phyloP scores from a whole-genome alignment of 805 yeast species.

The Hanseniaspora thailandica region DNA sequence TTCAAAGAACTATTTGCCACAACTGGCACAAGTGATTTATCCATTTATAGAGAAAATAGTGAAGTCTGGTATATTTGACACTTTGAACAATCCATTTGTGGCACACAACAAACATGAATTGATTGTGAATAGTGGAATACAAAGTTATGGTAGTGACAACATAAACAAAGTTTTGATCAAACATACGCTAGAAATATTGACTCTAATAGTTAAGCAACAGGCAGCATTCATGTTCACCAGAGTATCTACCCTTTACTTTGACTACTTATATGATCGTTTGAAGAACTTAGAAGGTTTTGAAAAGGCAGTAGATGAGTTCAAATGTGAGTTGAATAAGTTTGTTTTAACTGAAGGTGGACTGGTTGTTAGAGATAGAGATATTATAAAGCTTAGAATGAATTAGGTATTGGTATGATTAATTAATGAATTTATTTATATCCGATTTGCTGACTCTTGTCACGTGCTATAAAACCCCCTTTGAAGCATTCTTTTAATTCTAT shows the following conservation, averaged over 20 bases:
- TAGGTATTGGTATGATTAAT: no score
- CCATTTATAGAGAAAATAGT: not conserved
- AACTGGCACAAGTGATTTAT: constrained; percentile 8
- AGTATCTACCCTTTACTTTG: not conserved
- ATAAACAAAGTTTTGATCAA: not conserved
- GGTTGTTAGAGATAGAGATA: not conserved
- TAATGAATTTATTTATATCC: no score
- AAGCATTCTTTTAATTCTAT: not conserved
- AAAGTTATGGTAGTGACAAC: not conserved
- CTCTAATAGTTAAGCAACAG: not conserved
- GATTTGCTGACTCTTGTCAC: no score
- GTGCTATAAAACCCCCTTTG: not conserved
- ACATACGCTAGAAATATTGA: not conserved
- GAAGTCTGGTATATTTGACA: not conserved
- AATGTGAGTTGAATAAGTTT: not conserved
- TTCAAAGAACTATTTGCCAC: constrained; percentile 6
- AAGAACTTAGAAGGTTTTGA: not conserved
- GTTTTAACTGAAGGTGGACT: not conserved
- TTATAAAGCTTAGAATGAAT: no score
- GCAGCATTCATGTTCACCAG: not conserved
- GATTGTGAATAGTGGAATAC: no score
- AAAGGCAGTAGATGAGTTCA: not conserved
- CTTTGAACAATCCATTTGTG: not conserved
- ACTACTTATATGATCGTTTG: not conserved
- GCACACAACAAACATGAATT: not conserved